Evolutionary conservation across 345 rosid species (phyloP), one percentile per base, ranked within the genome.

Genomic region (Aegle marmelos): DNA sequence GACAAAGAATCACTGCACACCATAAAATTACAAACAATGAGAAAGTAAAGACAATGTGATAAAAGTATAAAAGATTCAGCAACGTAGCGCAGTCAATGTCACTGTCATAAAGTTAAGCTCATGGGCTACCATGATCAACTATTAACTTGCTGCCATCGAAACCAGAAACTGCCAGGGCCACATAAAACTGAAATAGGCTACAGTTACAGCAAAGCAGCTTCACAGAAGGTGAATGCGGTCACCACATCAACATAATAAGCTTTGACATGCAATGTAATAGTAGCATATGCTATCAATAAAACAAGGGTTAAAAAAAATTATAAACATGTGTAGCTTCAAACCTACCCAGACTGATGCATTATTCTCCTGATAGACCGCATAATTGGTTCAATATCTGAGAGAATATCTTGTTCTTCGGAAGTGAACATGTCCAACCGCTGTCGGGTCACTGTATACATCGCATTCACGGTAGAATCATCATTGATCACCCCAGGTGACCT

Each of bases 381-480:
- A 37, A 90, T 60, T 41, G 97, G 91, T 31, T 96, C 98, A 41
- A 90, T 73, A 7, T 80, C 95, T 4, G 82, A 78, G 28, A 96
- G 90, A 68, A 94, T 88, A 37, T 88, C 91, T 74, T 91, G 97
- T 79, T 96, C 98, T 79, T 92, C 93, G 16, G 98, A 86, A 54
- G 94, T 91, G 80, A 96, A 96, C 76, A 89, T 79, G 70, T 96
- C 99, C 27, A 94, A 54, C 73, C 92, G 89, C 59, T 90, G 98
- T 68, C 95, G 76, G 2, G 95, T 91, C 5, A 53, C 83, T 13
- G 98, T 91, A 27, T 64, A 88, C 81, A 91, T 72, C 1, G 83
- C 83, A 69, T 79, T 84, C 17, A 68, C 67, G 65, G 45, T 36
- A 56, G 89, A 73, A 59, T 89, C 85, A 59, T 78, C 86, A 56